Conservation (phyloP, 2,329 filamentous ascomycete species). For the Fusarium sublunatum region DNA sequence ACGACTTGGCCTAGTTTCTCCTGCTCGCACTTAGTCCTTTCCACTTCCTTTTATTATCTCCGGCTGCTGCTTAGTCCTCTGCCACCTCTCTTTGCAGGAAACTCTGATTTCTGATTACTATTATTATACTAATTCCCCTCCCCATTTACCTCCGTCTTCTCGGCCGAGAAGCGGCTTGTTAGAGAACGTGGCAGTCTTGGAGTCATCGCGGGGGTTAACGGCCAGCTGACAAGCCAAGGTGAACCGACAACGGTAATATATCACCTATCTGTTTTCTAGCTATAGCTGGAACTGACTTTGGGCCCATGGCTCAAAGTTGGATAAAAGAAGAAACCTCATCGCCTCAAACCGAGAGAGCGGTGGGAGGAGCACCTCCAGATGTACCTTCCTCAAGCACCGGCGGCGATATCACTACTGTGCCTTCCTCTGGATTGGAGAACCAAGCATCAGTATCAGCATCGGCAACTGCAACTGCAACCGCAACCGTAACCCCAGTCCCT, state of each 20-base stretch:
- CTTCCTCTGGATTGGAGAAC: slow-evolving; percentile 21
- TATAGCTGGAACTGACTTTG: neutral
- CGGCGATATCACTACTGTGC: slow-evolving; percentile 6
- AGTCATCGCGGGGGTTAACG: slow-evolving; percentile 26
- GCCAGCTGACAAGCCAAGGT: slow-evolving; percentile 21
- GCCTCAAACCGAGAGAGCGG: slow-evolving; percentile 32
- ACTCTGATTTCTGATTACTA: slow-evolving; percentile 25
- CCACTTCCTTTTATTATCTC: slow-evolving; percentile 20
- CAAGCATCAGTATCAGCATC: slow-evolving; percentile 14
- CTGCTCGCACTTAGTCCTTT: slow-evolving; percentile 15
- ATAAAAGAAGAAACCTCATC: slow-evolving; percentile 40
- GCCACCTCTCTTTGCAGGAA: slow-evolving; percentile 24
- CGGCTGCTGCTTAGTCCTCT: slow-evolving; percentile 27
- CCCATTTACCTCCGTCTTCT: slow-evolving; percentile 27
- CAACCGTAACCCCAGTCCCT: slow-evolving; percentile 12
- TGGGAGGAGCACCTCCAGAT: slow-evolving; percentile 14
- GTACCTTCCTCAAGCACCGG: slow-evolving; percentile 21
- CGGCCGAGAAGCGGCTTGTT: slow-evolving; percentile 29
- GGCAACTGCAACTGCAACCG: neutral
- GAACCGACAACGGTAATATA: slow-evolving; percentile 11
- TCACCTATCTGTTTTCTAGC: neutral
- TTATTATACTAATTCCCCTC: slow-evolving; percentile 12
- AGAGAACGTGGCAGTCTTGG: slow-evolving; percentile 24
- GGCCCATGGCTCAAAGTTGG: slow-evolving; percentile 38
- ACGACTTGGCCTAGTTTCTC: slow-evolving; percentile 20